Base-by-base conservation (phyloP, 768 basidiomycete genomes). In the Hydnum rufescens region DNA sequence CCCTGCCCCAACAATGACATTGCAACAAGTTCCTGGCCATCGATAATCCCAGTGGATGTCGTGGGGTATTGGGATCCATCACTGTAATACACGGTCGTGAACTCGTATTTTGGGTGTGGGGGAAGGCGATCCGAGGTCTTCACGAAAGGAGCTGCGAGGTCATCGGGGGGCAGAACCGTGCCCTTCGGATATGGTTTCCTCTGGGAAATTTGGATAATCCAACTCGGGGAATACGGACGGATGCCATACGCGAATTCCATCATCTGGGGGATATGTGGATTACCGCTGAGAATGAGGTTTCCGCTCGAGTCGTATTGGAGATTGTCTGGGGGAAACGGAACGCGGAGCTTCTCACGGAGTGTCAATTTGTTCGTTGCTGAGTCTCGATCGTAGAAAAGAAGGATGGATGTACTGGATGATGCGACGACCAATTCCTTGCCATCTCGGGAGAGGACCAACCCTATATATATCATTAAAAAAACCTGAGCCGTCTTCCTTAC, bases 61-160 rank as follows among this genome's bases (percentile, higher is more conserved):
- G 57, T n/a, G n/a, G 46, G 43, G 22, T 5, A 57, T 22, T 49
- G 39, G 5, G 8, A 34, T n/a, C 82, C 81, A 55, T 77, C 68
- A 58, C 82, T 83, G 65, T 80, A 80, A 65, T 80, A 83, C n/a
- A 84, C 56, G 0, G 82, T 81, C 58, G 71, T 67, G 29, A 82
- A 51, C 31, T 68, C 67, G 58, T 71, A 66, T 1, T 65, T 65
- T 5, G 55, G 57, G 26, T 65, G 60, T 16, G 60, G 58, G 0
- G 68, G 60, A 0, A 71, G 68, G 44, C 72, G 69, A 42, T 60
- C 61, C 52, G 61, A 68, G 32, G 68, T 69, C 0, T 78, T 69
- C n/a, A n/a, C n/a, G 34, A 73, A 60, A 0, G 77, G 75, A 3
- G 48, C 30, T 52, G 77, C 75, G 49, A 67, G 73, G 23, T 56